These are phyloP conservation scores for Pseudisothecium myosuroides DNA, from an alignment of 225 moss, liverwort and hornwort genomes.

Conservation along the genomic window DNA sequence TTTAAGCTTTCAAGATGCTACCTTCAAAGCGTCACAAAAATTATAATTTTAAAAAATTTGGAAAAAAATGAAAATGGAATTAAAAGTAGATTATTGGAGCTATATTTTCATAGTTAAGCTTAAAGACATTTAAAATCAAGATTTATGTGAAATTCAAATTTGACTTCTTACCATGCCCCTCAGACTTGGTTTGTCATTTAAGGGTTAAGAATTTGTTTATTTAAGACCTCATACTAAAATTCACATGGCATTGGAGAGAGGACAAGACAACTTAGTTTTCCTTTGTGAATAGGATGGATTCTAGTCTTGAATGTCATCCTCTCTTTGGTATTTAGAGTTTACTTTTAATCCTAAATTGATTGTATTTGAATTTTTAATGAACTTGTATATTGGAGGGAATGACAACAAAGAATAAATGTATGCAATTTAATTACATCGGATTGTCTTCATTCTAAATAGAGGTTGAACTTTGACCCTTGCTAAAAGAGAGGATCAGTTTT, in stretches of 20 bases:
- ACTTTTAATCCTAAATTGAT: neutral
- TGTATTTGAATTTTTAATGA: neutral
- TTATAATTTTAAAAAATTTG: neutral
- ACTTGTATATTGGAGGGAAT: neutral
- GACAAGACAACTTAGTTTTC: neutral
- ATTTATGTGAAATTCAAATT: neutral
- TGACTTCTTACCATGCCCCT: neutral
- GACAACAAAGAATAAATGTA: neutral
- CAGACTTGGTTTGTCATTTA: rapidly evolving
- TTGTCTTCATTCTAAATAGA: neutral
- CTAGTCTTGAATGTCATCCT: neutral
- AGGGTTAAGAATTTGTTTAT: neutral
- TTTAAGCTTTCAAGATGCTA: neutral
- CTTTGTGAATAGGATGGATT: neutral
- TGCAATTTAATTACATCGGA: too few species aligned
- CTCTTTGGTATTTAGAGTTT: neutral
- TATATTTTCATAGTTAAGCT: neutral
- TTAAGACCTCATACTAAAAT: neutral
- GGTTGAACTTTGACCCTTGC: neutral
- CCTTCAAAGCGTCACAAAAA: neutral
- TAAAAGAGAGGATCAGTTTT: neutral
- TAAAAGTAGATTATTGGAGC: neutral
- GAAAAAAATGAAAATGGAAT: neutral
- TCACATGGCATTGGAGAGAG: neutral
- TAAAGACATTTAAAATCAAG: neutral